These are phyloP conservation scores for Podospora anserina DNA, from an alignment of 495 filamentous ascomycete genomes.

Conservation along the genomic window DNA sequence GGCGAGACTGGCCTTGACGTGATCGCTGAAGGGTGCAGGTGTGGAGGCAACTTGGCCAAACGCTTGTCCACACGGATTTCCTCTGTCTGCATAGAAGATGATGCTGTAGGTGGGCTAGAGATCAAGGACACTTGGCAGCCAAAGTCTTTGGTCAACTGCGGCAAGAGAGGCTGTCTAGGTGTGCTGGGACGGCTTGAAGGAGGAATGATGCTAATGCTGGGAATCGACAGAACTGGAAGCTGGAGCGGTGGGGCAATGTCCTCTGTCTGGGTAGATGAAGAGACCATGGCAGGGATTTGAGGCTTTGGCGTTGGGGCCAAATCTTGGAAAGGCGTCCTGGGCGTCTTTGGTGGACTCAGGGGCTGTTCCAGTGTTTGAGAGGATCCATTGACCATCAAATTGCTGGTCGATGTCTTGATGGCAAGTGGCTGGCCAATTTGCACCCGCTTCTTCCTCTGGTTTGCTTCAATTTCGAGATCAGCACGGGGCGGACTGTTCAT, in stretches of 20 bases:
- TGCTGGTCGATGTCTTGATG: conserved; percentile 35
- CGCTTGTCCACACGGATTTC: conserved; percentile 76
- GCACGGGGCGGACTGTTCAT: conserved; percentile 42
- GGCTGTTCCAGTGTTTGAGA: conserved; percentile 69
- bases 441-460: conserved; percentile 66
- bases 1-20: conserved; percentile 55
- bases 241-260: conserved; percentile 31
- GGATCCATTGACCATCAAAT: conserved; percentile 64
- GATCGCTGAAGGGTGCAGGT: conserved; percentile 72
- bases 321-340: conserved; percentile 48
- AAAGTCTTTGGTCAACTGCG: conserved; percentile 54
- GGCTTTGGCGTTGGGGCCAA: conserved; percentile 27
- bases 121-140: conserved; percentile 53
- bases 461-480: conserved; percentile 63
- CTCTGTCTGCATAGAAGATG: conserved; percentile 82
- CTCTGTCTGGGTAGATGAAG: conserved; percentile 74
- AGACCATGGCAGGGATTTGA: conserved; percentile 30
- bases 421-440: conserved; percentile 42
- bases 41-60: conserved; percentile 67
- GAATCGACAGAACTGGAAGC: conserved; percentile 46
- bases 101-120: conserved; percentile 50
- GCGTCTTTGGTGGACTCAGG: conserved; percentile 66
- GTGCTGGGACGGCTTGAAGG: conserved; percentile 53
- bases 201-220: conserved; percentile 60
- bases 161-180: conserved; percentile 51